These are phyloP conservation scores for Rhizopus stolonifer DNA, from an alignment of 371 early-diverging fungal genomes.

Conservation along the genomic window DNA sequence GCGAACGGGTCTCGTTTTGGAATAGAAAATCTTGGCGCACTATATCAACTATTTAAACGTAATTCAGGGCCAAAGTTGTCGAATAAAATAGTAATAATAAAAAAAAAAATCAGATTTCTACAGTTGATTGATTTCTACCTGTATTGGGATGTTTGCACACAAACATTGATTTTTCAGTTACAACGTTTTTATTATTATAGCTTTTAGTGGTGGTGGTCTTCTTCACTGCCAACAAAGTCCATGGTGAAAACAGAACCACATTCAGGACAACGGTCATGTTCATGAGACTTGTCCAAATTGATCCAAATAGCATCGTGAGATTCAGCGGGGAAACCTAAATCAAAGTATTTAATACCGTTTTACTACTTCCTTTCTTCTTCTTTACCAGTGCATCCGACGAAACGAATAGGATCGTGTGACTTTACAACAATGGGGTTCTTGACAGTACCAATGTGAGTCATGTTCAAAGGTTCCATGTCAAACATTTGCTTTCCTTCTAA, in stretches of 20 bases:
- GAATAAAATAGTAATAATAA: no score
- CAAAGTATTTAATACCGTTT: not conserved
- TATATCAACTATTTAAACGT: no score
- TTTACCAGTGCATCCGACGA: conserved; percentile 93
- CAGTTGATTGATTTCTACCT: no score
- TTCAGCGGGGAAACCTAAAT: conserved; percentile 82
- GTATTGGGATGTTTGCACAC: no score
- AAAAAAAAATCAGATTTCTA: no score
- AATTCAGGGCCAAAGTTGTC: no score
- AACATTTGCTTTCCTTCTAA: conserved; percentile 88
- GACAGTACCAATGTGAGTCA: conserved; percentile 81
- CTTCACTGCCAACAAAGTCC: conserved; percentile 52
- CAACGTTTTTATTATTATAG: not conserved
- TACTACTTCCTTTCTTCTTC: not conserved
- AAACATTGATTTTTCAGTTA: not conserved
- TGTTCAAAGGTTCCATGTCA: conserved; percentile 80
- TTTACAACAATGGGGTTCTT: conserved; percentile 84
- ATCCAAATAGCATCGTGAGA: conserved; percentile 87
- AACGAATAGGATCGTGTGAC: conserved; percentile 81
- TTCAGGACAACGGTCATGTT: conserved; percentile 93
- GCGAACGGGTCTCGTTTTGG: no score
- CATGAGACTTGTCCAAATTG: conserved; percentile 71
- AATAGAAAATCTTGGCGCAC: no score
- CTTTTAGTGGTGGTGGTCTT: conserved; percentile 44
- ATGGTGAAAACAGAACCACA: conserved; percentile 87